Percentiles rank a stretch among this genome's conserved stretches.
These are phyloP conservation scores for Excoecaria agallocha DNA, from an alignment of 345 rosid species.

Conservation along the genomic window DNA sequence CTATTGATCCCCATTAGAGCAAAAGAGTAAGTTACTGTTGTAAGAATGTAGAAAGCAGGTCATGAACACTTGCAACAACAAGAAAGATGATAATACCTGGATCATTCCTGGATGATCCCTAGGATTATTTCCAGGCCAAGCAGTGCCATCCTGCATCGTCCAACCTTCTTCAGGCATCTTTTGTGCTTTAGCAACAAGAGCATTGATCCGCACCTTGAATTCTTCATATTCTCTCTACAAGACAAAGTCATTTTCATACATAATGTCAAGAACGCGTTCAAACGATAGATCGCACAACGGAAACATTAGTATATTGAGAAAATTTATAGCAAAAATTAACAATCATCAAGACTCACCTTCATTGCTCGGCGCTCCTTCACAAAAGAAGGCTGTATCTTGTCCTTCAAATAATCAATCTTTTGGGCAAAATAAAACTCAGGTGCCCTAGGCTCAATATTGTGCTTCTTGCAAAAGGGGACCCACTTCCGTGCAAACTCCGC, in stretches of 20 bases:
- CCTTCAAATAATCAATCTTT: constrained; percentile 97
- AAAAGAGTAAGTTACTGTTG: constrained; percentile 11
- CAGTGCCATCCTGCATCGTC: constrained; percentile 99
- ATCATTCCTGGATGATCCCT: constrained; percentile 99
- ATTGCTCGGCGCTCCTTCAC: constrained; percentile 97
- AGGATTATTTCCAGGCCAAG: constrained; percentile 99
- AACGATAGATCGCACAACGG: neutral
- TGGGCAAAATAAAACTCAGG: constrained; percentile 98
- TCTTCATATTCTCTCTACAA: constrained; percentile 98
- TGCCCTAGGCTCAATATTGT: constrained; percentile 94
- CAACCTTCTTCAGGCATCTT: constrained; percentile 99
- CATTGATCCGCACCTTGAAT: constrained; percentile 98
- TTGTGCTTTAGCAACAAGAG: constrained; percentile 97
- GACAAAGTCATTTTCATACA: neutral
- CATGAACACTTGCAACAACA: neutral
- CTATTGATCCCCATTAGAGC: constrained; percentile 32
- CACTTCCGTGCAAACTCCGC: constrained; percentile 99
- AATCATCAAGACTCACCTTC: constrained; percentile 59
- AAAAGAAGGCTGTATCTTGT: constrained; percentile 96
- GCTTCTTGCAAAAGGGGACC: constrained; percentile 99
- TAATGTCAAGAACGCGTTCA: neutral
- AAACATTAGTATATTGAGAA: neutral
- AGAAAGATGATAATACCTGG: constrained; percentile 47
- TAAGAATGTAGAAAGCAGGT: neutral
- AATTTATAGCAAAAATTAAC: neutral